Base-by-base conservation (phyloP, 148 eudicot genomes). In the Arctostaphylos glauca region DNA sequence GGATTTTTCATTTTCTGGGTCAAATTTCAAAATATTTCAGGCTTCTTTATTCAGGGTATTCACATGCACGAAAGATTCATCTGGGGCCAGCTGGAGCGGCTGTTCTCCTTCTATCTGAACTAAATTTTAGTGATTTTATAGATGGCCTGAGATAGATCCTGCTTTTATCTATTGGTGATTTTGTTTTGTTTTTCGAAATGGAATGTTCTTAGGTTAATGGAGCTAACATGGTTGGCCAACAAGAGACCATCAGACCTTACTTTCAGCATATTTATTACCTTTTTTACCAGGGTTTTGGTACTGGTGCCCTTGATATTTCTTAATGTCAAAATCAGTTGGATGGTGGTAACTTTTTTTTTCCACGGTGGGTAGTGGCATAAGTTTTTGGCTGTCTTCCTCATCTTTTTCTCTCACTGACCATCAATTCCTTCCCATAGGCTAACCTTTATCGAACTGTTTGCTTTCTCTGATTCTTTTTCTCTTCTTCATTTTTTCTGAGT, bases 81-180 rank as follows among this genome's bases (percentile, higher is more conserved):
- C 73, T 79, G 81, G 72, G 44, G 21, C 31, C 73, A 79, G 44
- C 9, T 16, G 48, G 31, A 80, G 76, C 49, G 82, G 82, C 62
- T 54, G 58, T 4, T 14, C 19, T 9, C 60, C 31, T 12, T 56
- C 68, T 31, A 43, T 56, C 48, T 56, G 18, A 9, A 21, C 66
- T 54, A 50, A 70, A 43, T 6, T 81, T 1, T 43, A 52, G 76
- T 52, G 59, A 19, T 53, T 38, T 52, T 2, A 53, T 81, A 31
- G 50, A 81, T 14, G 19, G 71, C 7, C 15, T 59, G 62, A 80
- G 73, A 38, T 49, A 80, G 58, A 62, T 62, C 52, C 54, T 15
- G 31, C 67, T 54, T 47, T 23, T 46, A 38, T 52, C 64, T 59
- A 15, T n/a, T 79, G 68, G 70, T 19, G 44, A 23, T 46, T 78